These are phyloP conservation scores for Leucoagaricus sp. DNA, from an alignment of 1,284 basidiomycete genomes.

Conservation along the genomic window DNA sequence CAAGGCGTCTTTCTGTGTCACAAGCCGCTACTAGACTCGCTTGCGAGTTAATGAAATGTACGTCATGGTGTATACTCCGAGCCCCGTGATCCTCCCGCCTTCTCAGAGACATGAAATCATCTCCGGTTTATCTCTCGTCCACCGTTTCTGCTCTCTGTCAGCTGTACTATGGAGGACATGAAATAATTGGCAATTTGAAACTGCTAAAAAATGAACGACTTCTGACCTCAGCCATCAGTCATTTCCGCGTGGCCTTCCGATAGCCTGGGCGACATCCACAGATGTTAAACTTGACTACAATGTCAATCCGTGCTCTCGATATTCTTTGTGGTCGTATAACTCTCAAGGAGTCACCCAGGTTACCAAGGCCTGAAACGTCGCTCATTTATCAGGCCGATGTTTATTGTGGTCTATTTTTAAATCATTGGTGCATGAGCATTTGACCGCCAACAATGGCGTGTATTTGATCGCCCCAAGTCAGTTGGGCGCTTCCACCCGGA, in stretches of 20 bases:
- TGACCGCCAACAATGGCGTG: not conserved
- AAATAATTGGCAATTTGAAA: too few species aligned
- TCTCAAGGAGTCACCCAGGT: not conserved
- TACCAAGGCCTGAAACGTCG: constrained; percentile 1
- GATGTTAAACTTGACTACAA: too few species aligned
- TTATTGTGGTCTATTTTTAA: constrained; percentile 5
- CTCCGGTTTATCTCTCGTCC: not conserved
- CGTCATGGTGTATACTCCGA: not conserved
- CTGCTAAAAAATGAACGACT: too few species aligned
- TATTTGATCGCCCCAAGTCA: not conserved
- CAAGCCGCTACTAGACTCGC: not conserved
- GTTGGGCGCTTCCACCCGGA: constrained; percentile 1
- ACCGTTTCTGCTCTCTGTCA: not conserved
- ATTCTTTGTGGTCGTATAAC: not conserved
- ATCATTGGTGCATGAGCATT: not conserved
- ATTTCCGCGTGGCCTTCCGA: too few species aligned
- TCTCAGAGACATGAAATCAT: not conserved
- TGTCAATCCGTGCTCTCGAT: not conserved
- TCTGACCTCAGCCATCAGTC: too few species aligned
- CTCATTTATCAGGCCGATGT: constrained; percentile 7
- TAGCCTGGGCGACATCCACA: too few species aligned
- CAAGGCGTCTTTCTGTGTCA: not conserved
- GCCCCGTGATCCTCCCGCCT: not conserved
- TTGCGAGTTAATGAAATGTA: not conserved
- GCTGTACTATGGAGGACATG: not conserved